Evolutionary conservation across 108 stramenopile genomes (phyloP).

Genomic region (Nitzschia palea): DNA sequence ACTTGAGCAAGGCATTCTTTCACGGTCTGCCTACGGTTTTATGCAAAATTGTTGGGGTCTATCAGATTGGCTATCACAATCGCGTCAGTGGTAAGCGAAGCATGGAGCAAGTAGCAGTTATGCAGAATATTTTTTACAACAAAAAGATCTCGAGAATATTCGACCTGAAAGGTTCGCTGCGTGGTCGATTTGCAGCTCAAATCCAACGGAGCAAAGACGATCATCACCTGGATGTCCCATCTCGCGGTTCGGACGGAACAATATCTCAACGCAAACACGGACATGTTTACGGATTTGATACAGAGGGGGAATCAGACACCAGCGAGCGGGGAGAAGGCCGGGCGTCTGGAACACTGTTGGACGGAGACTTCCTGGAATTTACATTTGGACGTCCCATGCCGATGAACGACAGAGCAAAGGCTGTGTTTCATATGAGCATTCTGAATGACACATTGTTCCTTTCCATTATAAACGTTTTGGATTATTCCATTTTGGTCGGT

Average conservation of each 20-base stretch:
- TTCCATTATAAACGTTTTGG: slow-evolving; percentile 94
- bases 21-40: slow-evolving; percentile 91
- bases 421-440: slow-evolving; percentile 92
- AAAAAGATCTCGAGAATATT: slow-evolving; percentile 88
- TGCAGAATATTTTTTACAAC: slow-evolving; percentile 94
- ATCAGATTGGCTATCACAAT: slow-evolving; percentile 95
- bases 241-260: slow-evolving; percentile 12
- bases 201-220: slow-evolving; percentile 48
- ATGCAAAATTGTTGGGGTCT: slow-evolving; percentile 97
- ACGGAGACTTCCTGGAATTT: slow-evolving; percentile 96
- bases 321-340: slow-evolving; percentile 24
- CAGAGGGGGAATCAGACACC: slow-evolving; percentile 27
- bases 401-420: slow-evolving; percentile 90
- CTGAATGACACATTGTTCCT: slow-evolving; percentile 95
- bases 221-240: slow-evolving; percentile 7
- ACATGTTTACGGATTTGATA: slow-evolving; percentile 34
- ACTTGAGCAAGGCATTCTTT: slow-evolving; percentile 93
- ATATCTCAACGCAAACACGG: slow-evolving; percentile 26
- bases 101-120: slow-evolving; percentile 96
- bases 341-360: slow-evolving; percentile 68
- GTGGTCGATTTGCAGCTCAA: slow-evolving; percentile 89
- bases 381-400: slow-evolving; percentile 92
- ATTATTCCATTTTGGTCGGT: slow-evolving; percentile 97
- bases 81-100: slow-evolving; percentile 89
- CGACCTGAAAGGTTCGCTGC: slow-evolving; percentile 94